phyloP scores from a whole-genome alignment of 2,329 filamentous ascomycete species.

The Bretziella fagacearum region DNA sequence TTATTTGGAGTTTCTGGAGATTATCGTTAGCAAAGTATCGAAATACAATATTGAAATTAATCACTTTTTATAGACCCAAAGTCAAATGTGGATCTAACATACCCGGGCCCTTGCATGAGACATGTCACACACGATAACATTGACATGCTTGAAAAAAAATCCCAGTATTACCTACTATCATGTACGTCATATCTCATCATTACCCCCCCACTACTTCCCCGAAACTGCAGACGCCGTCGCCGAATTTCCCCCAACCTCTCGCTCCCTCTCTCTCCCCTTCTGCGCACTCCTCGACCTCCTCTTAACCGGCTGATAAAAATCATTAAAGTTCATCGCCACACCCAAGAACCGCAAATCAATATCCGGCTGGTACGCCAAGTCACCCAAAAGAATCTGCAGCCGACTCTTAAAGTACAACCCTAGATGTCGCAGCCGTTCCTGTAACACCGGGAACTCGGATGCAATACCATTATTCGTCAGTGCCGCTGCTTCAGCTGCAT shows the following conservation, averaged over 20 bases:
- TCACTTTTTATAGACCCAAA: too few species aligned
- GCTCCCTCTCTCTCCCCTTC: constrained; percentile 16
- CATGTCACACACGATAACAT: too few species aligned
- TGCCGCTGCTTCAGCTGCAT: constrained; percentile 15
- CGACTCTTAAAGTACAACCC: constrained; percentile 59
- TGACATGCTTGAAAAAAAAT: too few species aligned
- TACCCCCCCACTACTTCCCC: not conserved
- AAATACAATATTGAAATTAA: too few species aligned
- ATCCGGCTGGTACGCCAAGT: constrained; percentile 83
- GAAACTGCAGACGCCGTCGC: not conserved
- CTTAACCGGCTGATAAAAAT: constrained; percentile 69
- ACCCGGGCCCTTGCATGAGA: not conserved
- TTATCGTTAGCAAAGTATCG: too few species aligned
- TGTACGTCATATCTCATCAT: not conserved
- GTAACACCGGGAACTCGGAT: constrained; percentile 54
- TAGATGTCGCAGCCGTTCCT: constrained; percentile 54
- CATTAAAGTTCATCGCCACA: constrained; percentile 98
- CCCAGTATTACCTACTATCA: not conserved
- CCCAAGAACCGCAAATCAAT: constrained; percentile 90
- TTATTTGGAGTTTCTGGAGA: too few species aligned
- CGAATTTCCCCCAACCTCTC: not conserved
- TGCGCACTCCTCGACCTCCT: constrained; percentile 35
- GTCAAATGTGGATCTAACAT: not conserved
- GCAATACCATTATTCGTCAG: constrained; percentile 33
- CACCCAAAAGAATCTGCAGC: constrained; percentile 69